Conservation (phyloP, 108 stramenopile species). For the Stephanodiscus triporus region DNA sequence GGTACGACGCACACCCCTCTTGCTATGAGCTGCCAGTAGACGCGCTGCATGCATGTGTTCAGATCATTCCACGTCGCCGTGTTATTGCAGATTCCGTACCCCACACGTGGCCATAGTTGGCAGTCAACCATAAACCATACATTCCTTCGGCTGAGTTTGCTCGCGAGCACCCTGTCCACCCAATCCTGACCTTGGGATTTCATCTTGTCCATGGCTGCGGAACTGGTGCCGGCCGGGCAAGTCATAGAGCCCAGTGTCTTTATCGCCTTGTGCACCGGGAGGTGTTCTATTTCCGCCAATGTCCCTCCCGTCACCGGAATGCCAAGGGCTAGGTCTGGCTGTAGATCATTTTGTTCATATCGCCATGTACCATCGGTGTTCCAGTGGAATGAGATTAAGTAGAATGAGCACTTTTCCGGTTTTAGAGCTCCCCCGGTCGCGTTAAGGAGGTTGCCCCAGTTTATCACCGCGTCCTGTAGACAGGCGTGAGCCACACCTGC, state of each 20-base stretch:
- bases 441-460: constrained; percentile 18
- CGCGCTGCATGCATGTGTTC: too few species aligned
- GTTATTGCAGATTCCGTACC: too few species aligned
- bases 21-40: neutral
- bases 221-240: neutral
- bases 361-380: constrained; percentile 10
- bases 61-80: too few species aligned
- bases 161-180: too few species aligned
- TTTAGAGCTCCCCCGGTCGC: constrained; percentile 20
- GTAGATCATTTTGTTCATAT: constrained; percentile 6
- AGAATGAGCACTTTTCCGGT: constrained; percentile 5
- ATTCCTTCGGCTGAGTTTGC: too few species aligned
- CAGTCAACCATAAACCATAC: too few species aligned
- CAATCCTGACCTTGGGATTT: constrained; percentile 15
- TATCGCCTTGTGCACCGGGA: neutral
- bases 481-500: too few species aligned
- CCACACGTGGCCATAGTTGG: too few species aligned
- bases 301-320: constrained; percentile 19
- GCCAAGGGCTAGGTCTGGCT: neutral
- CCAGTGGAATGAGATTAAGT: constrained; percentile 21
- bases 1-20: too few species aligned
- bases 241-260: too few species aligned
- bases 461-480: neutral
- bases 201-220: neutral
- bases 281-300: neutral